Conservation (phyloP, 106 monocot species). For the Acorus calamus region DNA sequence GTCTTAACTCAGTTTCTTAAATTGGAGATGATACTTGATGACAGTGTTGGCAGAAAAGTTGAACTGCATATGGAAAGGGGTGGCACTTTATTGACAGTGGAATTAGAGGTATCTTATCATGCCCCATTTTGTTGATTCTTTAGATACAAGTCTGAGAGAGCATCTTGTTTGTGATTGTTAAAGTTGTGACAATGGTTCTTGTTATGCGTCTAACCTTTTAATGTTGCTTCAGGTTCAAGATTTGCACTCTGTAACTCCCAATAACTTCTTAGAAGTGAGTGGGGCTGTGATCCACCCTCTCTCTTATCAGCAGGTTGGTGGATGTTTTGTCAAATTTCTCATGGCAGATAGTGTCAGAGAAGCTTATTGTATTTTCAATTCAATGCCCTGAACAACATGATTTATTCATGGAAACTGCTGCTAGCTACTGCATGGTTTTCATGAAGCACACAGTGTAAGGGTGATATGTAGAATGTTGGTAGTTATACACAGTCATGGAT, state of each 20-base stretch:
- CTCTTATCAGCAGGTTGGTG: constrained; percentile 85
- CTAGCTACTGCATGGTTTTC: too few relatives aligned
- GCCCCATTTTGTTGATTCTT: background rate
- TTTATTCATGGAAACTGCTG: too few relatives aligned
- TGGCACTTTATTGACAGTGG: constrained; percentile 42
- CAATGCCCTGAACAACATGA: too few relatives aligned
- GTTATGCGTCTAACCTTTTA: background rate
- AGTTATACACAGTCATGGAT: too few relatives aligned
- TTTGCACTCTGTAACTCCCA: constrained; percentile 89
- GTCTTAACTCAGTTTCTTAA: constrained; percentile 90
- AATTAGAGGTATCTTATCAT: constrained; percentile 38
- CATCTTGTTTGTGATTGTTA: too few relatives aligned
- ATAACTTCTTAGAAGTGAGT: constrained; percentile 88
- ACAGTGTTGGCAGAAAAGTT: constrained; percentile 45
- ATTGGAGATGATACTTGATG: constrained; percentile 78
- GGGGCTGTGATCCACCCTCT: constrained; percentile 87
- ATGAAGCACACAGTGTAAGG: too few relatives aligned
- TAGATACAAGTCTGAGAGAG: background rate
- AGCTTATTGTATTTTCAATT: too few relatives aligned
- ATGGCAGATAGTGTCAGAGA: too few relatives aligned
- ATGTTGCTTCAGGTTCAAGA: constrained; percentile 66
- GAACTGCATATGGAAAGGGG: constrained; percentile 83
- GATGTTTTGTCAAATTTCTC: background rate
- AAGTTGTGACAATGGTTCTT: too few relatives aligned
- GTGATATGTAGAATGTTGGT: too few relatives aligned